Conservation (phyloP, 192 early-diverging fungal genomes). For the Umbelopsis sp. region DNA sequence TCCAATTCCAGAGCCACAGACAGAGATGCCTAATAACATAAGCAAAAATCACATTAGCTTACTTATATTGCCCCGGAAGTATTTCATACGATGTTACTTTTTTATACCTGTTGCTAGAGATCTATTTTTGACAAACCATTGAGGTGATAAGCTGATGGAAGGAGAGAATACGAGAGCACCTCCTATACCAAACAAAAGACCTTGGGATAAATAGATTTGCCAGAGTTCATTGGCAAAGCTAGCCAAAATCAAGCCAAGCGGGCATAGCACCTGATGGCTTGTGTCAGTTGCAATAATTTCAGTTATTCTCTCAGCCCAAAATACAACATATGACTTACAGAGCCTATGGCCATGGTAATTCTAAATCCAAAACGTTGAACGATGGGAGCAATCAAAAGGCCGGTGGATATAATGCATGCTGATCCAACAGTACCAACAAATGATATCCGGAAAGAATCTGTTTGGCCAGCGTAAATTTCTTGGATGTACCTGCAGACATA, state of each 20-base stretch:
- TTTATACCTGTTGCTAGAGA: constrained; percentile 60
- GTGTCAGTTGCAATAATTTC: constrained; percentile 5
- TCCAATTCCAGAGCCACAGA: constrained; percentile 68
- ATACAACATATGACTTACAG: neutral
- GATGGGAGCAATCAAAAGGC: constrained; percentile 35
- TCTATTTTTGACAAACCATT: constrained; percentile 64
- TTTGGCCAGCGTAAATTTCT: constrained; percentile 32
- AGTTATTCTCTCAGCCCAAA: neutral
- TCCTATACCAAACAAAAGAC: constrained; percentile 66
- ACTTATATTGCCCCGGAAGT: neutral
- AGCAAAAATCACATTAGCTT: neutral
- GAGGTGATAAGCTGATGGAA: constrained; percentile 58
- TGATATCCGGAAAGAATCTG: constrained; percentile 29
- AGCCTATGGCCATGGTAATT: constrained; percentile 33
- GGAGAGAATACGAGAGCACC: constrained; percentile 59
- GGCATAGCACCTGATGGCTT: constrained; percentile 37
- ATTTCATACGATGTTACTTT: constrained; percentile 21
- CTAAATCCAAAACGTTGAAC: constrained; percentile 37
- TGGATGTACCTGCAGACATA: constrained; percentile 24
- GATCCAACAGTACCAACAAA: constrained; percentile 40
- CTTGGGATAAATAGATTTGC: constrained; percentile 69
- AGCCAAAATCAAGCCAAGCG: constrained; percentile 60
- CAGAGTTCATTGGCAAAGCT: constrained; percentile 65
- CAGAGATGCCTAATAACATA: constrained; percentile 45
- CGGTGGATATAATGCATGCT: constrained; percentile 27